phyloP scores from a whole-genome alignment of 1,284 basidiomycete species.

The Amylostereum areolatum region DNA sequence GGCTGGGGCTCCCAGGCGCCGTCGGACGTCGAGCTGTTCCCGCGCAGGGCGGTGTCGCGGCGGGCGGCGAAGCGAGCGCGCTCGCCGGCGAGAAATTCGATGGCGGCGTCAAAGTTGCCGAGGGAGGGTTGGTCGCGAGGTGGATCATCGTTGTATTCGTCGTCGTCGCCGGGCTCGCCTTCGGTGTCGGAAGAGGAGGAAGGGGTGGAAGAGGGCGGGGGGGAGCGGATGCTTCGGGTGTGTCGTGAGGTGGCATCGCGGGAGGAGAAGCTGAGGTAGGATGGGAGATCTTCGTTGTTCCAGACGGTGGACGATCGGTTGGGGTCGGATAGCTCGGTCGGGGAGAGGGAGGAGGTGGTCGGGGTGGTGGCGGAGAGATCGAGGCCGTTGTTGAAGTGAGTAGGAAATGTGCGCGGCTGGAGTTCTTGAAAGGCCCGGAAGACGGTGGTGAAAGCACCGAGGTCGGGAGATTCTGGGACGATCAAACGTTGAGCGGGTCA shows the following conservation, averaged over 20 bases:
- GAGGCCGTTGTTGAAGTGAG: slow-evolving; percentile 18
- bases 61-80: slow-evolving; percentile 47
- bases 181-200: slow-evolving; percentile 25
- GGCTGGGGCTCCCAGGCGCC: slow-evolving; percentile 25
- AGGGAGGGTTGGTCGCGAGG: slow-evolving; percentile 41
- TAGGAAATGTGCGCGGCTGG: slow-evolving; percentile 34
- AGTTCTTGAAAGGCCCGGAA: slow-evolving; percentile 60
- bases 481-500: slow-evolving; percentile 6
- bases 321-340: slow-evolving; percentile 34
- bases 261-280: slow-evolving; percentile 39
- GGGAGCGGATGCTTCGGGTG: slow-evolving; percentile 19
- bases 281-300: slow-evolving; percentile 56
- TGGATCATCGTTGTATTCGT: slow-evolving; percentile 17
- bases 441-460: slow-evolving; percentile 68
- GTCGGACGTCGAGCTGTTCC: slow-evolving; percentile 33
- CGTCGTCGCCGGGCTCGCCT: slow-evolving; percentile 15
- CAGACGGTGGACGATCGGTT: slow-evolving; percentile 55
- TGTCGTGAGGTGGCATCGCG: slow-evolving; percentile 17
- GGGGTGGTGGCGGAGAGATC: slow-evolving; percentile 24
- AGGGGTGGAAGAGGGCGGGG: slow-evolving; percentile 19
- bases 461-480: slow-evolving; percentile 58
- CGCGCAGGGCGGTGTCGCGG: slow-evolving; percentile 28
- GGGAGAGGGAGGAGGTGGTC: slow-evolving; percentile 23
- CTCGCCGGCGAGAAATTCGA: slow-evolving; percentile 63
- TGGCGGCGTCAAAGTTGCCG: slow-evolving; percentile 56